Conservation (phyloP, 139 green algal species). For the Picochlorum sp. region DNA sequence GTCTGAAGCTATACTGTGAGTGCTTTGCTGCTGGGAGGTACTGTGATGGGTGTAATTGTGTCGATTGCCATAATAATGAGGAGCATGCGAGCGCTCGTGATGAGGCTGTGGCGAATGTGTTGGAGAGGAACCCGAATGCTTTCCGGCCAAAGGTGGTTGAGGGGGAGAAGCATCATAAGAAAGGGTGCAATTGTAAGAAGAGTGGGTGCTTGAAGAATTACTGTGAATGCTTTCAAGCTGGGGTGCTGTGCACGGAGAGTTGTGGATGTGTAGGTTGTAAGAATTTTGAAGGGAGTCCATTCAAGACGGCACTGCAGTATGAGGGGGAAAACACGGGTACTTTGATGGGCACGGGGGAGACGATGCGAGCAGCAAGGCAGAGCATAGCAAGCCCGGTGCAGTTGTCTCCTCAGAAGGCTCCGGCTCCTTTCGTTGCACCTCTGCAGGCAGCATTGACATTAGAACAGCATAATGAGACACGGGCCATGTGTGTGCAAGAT, state of each 20-base stretch:
- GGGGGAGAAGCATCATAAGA: constrained; percentile 51
- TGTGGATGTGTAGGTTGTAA: constrained; percentile 86
- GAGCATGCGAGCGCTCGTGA: constrained; percentile 61
- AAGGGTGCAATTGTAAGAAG: constrained; percentile 91
- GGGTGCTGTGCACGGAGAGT: constrained; percentile 71
- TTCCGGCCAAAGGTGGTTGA: constrained; percentile 77
- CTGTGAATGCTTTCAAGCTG: constrained; percentile 64
- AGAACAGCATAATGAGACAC: constrained; percentile 11
- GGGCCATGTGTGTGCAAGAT: constrained; percentile 7
- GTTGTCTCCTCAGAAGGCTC: not conserved
- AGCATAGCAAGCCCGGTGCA: not conserved
- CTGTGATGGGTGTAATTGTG: constrained; percentile 72
- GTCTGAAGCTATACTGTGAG: constrained; percentile 88
- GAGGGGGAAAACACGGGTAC: not conserved
- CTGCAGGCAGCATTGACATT: not conserved
- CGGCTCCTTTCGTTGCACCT: constrained; percentile 4
- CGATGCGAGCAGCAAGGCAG: not conserved
- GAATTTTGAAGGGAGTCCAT: constrained; percentile 59
- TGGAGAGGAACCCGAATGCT: constrained; percentile 83
- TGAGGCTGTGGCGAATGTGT: constrained; percentile 69
- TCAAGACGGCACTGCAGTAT: not conserved
- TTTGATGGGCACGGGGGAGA: not conserved
- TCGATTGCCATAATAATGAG: constrained; percentile 80
- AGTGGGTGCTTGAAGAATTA: constrained; percentile 61
- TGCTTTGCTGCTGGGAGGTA: constrained; percentile 60